Evolutionary conservation across 805 yeast species (phyloP), one percentile per base, ranked within the genome.

Genomic region (Wickerhamomyces rabaulensis): DNA sequence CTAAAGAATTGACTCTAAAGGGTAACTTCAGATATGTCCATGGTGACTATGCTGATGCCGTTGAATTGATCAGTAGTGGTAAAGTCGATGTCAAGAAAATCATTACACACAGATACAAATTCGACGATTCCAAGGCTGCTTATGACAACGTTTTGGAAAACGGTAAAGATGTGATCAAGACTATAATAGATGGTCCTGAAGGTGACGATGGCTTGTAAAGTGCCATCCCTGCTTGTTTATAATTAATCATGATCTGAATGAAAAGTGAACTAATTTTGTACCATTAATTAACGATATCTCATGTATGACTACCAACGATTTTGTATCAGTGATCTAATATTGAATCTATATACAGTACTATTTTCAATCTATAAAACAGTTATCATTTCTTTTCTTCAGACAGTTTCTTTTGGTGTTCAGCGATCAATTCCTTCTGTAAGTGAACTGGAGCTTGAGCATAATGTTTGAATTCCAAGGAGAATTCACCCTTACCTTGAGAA

Each of bases 401-500:
- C 9, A 36, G 10, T 49, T 57, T 80, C 76, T 84, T 83, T 56
- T 79, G 77, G 63, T 80, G 82, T 61, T 88, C 95, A 45, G 85
- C 95, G 55, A 94, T 84, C 70, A 94, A 77, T 70, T 92, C 87
- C 63, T 76, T 86, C 71, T 94, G 99, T 55, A 92, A 75, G 55
- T 89, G 96, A 33, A 92, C 88, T 41, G 95, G 78, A 44, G 95
- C 86, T 55, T 95, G 96, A 43, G 92, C 80, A 66, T 92, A 94
- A 61, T 89, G 87, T 64, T 87, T 84, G 73, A 94, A 94, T 67
- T 94, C 99, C 67, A 94, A 77, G 2, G 96, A 80, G 68, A 94
- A 94, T 71, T 95, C 98, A 61, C 99, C 99, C 67, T 94, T 94
- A 70, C 99, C 99, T 70, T 94, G 99, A 15, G 99, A 92, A 50